Evolutionary conservation across 2,329 filamentous ascomycete species (phyloP).

Genomic region (Fusarium xylarioides): DNA sequence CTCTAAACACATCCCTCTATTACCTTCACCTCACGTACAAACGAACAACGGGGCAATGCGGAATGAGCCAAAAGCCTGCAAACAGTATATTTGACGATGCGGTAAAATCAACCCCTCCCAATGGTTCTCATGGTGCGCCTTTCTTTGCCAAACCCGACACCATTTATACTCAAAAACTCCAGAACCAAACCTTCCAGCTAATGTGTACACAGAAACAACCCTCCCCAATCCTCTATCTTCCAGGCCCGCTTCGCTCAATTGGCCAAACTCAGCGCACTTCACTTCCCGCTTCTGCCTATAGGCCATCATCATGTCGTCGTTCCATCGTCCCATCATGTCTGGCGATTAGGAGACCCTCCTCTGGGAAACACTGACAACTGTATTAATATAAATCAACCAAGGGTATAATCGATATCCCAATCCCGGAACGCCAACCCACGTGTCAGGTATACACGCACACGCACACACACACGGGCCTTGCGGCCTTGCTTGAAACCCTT

Average conservation of each 20-base stretch:
- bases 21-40: neutral
- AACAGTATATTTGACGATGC: neutral
- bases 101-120: neutral
- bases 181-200: neutral
- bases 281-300: neutral
- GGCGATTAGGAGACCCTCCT: conserved; percentile 35
- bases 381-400: conserved; percentile 39
- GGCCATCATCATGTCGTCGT: conserved; percentile 46
- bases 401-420: conserved; percentile 36
- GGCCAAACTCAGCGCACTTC: neutral
- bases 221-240: conserved; percentile 4
- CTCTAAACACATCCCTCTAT: neutral
- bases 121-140: neutral
- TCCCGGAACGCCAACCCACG: conserved; percentile 39
- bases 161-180: conserved; percentile 4
- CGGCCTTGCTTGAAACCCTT: neutral
- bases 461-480: neutral
- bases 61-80: neutral
- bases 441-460: neutral
- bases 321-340: conserved; percentile 45
- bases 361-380: conserved; percentile 27
- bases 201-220: conserved; percentile 27
- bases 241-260: neutral
- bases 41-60: neutral
- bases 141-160: neutral